Evolutionary conservation across 305 asterid species (phyloP), one percentile per base, ranked within the genome.

Genomic region (Ajuga reptans): DNA sequence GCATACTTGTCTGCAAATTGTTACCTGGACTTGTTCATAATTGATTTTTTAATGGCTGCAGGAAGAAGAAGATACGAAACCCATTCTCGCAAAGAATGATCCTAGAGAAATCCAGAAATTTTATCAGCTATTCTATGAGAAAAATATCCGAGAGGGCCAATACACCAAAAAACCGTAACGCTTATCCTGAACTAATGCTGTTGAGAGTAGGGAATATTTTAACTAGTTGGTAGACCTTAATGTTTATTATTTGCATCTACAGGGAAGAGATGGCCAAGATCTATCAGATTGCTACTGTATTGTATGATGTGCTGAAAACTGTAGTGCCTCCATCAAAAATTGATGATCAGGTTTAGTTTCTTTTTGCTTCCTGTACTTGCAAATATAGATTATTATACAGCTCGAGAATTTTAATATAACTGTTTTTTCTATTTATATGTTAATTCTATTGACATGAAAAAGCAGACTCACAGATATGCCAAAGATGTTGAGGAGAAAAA

Each of bases 191-290:
- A 53, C 41, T 49, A 62, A 12, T 47, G 27, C 42, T 50, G 27
- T 52, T 36, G 42, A 52, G 45, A 41, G n/a, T 24, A 14, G 43
- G n/a, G 54, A 29, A 53, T 52, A 64, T 63, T 43, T 65, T 24
- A 14, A 47, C 34, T 18, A 18, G 58, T 41, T 68, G 10, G 50
- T 45, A 57, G 45, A 49, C 64, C 16, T 71, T 14, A 66, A 64
- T 21, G 27, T 62, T 46, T 46, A 69, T 11, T 51, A 58, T 73
- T 58, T 42, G 55, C 58, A 58, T 77, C 68, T 71, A 76, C 68
- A 94, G 99, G 78, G 96, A 87, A 88, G 97, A 94, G 82, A 87
- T 94, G 93, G 95, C 96, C 43, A 94, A 89, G 87, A 83, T 91
- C 50, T 84, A 79, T 83, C 99, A 89, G 81, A 85, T 86, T 79